These are phyloP conservation scores for Fraxinus sp. DNA, from an alignment of 305 asterid genomes.

Conservation along the genomic window DNA sequence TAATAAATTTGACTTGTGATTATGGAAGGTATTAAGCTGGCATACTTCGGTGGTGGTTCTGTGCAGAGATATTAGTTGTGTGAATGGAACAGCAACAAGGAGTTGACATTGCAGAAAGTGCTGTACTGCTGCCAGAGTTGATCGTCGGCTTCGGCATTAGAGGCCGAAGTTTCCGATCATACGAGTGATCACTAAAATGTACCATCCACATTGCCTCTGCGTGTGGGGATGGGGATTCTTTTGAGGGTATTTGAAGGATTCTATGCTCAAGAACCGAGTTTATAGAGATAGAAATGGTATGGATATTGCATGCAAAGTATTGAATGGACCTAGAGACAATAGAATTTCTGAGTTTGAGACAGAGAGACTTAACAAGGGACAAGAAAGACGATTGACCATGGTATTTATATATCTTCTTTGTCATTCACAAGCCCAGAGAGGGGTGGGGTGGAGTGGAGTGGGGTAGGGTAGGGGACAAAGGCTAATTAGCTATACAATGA, in stretches of 20 bases:
- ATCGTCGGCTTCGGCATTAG: conserved; percentile 34
- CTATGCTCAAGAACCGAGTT: background rate
- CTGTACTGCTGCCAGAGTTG: background rate
- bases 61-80: conserved; percentile 29
- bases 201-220: conserved; percentile 35
- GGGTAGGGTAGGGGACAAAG: conserved; percentile 1
- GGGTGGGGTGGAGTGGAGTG: background rate
- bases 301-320: background rate
- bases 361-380: conserved; percentile 44
- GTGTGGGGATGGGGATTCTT: background rate
- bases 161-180: conserved; percentile 34
- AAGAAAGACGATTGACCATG: conserved; percentile 36
- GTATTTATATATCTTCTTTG: conserved; percentile 5
- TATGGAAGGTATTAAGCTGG: background rate
- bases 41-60: conserved; percentile 32
- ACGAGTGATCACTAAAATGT: conserved; percentile 10
- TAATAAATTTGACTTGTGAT: background rate
- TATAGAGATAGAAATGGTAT: background rate
- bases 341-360: conserved; percentile 31
- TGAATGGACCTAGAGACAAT: conserved; percentile 26
- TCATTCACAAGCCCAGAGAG: background rate
- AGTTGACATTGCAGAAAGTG: conserved; percentile 12
- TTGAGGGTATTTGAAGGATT: background rate
- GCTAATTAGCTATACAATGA: conserved; percentile 6
- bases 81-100: conserved; percentile 24